Base-by-base conservation (phyloP, 495 filamentous ascomycete genomes). In the Darksidea phi region DNA sequence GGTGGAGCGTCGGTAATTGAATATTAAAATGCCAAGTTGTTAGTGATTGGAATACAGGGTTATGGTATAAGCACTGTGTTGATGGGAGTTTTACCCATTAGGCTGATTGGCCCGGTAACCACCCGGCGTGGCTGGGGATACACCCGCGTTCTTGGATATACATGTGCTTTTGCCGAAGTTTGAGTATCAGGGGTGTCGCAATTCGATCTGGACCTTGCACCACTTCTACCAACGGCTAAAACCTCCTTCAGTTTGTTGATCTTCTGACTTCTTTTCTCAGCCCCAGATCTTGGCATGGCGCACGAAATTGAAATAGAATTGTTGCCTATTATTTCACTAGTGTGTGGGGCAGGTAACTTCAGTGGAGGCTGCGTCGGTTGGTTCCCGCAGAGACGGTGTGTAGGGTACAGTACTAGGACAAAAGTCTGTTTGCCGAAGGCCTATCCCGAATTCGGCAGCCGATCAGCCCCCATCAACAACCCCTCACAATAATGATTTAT, bases 1-100 rank as follows among this genome's bases (percentile, higher is more conserved):
- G 28, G 50, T 59, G 46, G 55, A 59, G 55, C 55, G 45, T 59
- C 37, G 46, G 46, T 50, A 50, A 50, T 50, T 59, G 55, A 59
- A 59, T 59, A 59, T 59, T 50, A 59, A 59, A 59, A 50, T 59
- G 36, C 55, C 55, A 50, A 59, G 55, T 49, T 49, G 55, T 59
- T 50, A 37, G 55, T 48, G 20, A 59, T 59, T 48, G 55, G 41
- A 42, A 59, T 59, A 59, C 38, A 50, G 43, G 55, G 25, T 59
- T 59, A 49, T 50, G 55, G 55, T 49, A 50, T 18, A 50, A 50
- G 55, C 45, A 59, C 55, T 50, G 28, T 59, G 55, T 59, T 59
- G 26, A 59, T 59, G 55, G 46, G 10, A 42, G 41, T 57, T 57
- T 57, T 57, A 46, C 45, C 55, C 46, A 59, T 59, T 50, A 59